Base-by-base conservation (phyloP, 495 filamentous ascomycete genomes). In the Lasiosphaeria miniovina region DNA sequence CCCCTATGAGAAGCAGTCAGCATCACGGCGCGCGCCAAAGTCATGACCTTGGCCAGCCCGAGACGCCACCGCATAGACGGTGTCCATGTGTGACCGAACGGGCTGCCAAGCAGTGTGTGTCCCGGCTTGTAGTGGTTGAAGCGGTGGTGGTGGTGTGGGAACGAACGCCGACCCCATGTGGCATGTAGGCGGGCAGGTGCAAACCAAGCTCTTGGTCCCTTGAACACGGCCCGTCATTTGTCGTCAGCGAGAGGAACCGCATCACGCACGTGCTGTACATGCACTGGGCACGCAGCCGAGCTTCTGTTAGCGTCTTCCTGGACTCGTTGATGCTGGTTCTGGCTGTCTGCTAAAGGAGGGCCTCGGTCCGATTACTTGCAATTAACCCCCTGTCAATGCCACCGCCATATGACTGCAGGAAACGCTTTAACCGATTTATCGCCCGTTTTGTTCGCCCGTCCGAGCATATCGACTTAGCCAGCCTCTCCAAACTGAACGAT, bases 281-380 rank as follows among this genome's bases (percentile, higher is more conserved):
- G 24, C 24, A 24, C 2, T 24, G 24, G 8, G 9, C 41, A 43
- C 53, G 58, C 52, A 59, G 55, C 54, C 58, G 55, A 59, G 36
- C 46, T 45, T 24, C 24, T 24, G 34, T 61, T 52, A 46, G 64
- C 46, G 65, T 55, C 61, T 61, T 60, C 32, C 14, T 31, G 24
- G 24, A 24, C 6, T 46, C 12, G 11, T 3, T 36, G 33, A 36
- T n/a, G 31, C 15, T 38, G 38, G 52, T 49, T 51, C 40, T 38
- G 49, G 59, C 54, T 63, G 51, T 51, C 34, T 53, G 40, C 49
- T 49, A 40, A 57, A 58, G 58, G 49, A 55, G 59, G 54, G 33
- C 52, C 54, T 70, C 65, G 68, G 68, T 62, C 68, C 68, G 68
- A 70, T 64, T 70, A 60, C 59, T 62, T 57, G 61, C 54, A 55